phyloP scores from a whole-genome alignment of 306 rosid species.

The Geum urbanum region DNA sequence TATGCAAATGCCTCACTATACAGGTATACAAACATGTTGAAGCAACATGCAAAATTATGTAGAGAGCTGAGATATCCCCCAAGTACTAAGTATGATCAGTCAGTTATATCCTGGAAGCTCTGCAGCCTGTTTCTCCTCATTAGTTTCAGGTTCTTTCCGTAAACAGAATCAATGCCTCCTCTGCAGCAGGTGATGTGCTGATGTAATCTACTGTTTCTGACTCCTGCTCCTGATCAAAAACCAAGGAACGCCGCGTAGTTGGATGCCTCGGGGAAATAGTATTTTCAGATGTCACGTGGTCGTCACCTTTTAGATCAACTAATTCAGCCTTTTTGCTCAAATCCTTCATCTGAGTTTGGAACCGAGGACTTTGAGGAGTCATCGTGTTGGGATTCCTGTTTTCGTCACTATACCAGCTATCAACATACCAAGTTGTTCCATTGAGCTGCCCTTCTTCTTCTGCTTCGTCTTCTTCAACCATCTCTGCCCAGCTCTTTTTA shows the following conservation, averaged over 20 bases:
- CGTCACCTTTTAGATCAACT: conserved; percentile 36
- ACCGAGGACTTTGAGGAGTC: conserved; percentile 31
- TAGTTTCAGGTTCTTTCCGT: conserved; percentile 28
- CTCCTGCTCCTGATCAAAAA: conserved; percentile 36
- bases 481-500: conserved; percentile 96
- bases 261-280: conserved; percentile 43
- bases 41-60: background rate
- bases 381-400: conserved; percentile 49
- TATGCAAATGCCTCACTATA: background rate
- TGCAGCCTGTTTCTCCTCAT: conserved; percentile 55
- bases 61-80: background rate
- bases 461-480: conserved; percentile 75
- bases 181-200: conserved; percentile 32
- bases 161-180: conserved; percentile 26
- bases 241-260: conserved; percentile 50
- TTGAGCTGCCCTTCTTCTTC: conserved; percentile 18
- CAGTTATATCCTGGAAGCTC: conserved; percentile 53
- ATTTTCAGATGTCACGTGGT: conserved; percentile 12
- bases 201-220: conserved; percentile 23
- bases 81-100: conserved; percentile 16
- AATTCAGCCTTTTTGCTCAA: conserved; percentile 36
- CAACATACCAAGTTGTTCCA: conserved; percentile 22
- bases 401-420: conserved; percentile 38
- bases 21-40: background rate
- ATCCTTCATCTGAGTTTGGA: conserved; percentile 32